Evolutionary conservation across 495 filamentous ascomycete species (phyloP).

Genomic region (Elaphomyces granulatus): DNA sequence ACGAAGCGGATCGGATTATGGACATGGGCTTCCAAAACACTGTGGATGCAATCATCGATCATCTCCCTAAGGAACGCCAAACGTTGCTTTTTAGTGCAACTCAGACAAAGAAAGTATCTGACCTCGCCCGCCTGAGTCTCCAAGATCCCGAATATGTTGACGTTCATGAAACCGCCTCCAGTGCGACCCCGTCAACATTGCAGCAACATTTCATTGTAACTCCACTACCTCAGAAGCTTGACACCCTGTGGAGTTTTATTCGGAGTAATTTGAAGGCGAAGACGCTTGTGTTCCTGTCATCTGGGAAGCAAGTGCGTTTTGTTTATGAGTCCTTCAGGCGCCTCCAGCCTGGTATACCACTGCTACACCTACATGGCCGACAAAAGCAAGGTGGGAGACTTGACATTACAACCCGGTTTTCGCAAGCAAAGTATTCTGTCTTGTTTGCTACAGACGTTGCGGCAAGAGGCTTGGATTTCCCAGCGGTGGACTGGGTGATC

Average conservation of each 20-base stretch:
- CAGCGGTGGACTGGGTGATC: constrained; percentile 94
- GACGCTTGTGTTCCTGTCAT: constrained; percentile 86
- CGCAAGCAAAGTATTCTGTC: constrained; percentile 61
- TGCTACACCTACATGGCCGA: constrained; percentile 89
- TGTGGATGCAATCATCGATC: constrained; percentile 86
- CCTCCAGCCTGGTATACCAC: constrained; percentile 84
- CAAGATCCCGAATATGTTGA: constrained; percentile 89
- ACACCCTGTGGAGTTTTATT: constrained; percentile 86
- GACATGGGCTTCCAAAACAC: constrained; percentile 94
- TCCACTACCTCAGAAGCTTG: constrained; percentile 72
- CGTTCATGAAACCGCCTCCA: constrained; percentile 67
- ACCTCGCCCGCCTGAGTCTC: constrained; percentile 76
- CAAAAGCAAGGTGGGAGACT: constrained; percentile 83
- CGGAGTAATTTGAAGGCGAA: constrained; percentile 77
- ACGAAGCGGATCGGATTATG: constrained; percentile 93
- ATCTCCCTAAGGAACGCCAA: constrained; percentile 75
- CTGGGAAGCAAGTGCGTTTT: constrained; percentile 91
- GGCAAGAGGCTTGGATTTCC: constrained; percentile 87
- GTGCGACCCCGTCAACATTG: constrained; percentile 71
- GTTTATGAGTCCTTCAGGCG: constrained; percentile 87
- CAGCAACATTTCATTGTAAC: constrained; percentile 86
- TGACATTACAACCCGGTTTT: constrained; percentile 73
- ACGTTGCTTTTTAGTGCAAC: constrained; percentile 93
- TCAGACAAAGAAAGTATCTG: constrained; percentile 85
- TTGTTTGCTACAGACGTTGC: constrained; percentile 93